phyloP scores from a whole-genome alignment of 257 asterid species.

The Jaltomata sinuosa region DNA sequence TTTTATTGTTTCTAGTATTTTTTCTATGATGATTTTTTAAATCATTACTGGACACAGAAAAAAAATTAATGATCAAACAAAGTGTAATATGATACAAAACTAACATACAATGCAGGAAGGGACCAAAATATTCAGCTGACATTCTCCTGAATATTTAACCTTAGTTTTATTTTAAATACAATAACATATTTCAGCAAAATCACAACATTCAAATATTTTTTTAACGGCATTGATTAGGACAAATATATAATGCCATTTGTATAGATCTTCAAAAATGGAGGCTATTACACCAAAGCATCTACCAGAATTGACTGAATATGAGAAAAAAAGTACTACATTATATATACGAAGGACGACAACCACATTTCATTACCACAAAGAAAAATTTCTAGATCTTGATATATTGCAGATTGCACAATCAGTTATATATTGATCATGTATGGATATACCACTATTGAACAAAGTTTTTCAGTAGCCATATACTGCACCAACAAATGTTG shows the following conservation, averaged over 20 bases:
- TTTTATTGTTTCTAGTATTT: conserved; percentile 70
- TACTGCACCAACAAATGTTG: too few species aligned
- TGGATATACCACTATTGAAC: background rate
- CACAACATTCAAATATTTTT: background rate
- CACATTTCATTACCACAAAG: background rate
- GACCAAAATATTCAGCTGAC: background rate
- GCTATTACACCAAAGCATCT: background rate
- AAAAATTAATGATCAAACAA: background rate
- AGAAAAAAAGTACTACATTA: background rate
- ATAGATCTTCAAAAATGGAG: background rate
- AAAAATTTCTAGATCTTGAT: background rate
- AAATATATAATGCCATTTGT: background rate
- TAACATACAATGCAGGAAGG: background rate
- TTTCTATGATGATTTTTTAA: conserved; percentile 63
- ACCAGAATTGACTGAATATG: background rate
- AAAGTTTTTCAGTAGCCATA: background rate
- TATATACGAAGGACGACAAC: background rate
- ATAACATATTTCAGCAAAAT: background rate
- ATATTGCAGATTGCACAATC: background rate
- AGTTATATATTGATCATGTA: background rate
- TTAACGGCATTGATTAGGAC: background rate
- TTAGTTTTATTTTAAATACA: background rate
- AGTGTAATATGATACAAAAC: background rate
- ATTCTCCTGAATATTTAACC: background rate
- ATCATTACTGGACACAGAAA: conserved; percentile 58